These are phyloP conservation scores for Fusarium sp. DNA, from an alignment of 2,329 filamentous ascomycete genomes.

Conservation along the genomic window DNA sequence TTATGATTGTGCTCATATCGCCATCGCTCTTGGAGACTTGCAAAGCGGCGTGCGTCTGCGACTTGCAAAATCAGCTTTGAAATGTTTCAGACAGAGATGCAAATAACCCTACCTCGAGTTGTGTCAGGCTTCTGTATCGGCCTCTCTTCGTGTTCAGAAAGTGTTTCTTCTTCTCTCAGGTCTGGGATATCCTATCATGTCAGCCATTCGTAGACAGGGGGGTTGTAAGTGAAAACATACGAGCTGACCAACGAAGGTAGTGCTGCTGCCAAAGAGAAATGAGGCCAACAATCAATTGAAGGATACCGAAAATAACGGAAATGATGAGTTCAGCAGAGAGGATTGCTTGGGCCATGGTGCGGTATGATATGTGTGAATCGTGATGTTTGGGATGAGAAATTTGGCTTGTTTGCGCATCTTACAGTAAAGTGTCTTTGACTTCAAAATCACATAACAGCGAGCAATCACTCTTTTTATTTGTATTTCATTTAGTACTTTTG, in stretches of 20 bases:
- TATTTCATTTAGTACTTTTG: background rate
- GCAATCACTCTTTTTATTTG: background rate
- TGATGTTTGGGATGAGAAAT: background rate
- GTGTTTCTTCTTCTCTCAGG: background rate
- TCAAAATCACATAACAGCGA: background rate
- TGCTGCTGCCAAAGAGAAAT: background rate
- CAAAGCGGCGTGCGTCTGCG: too few relatives aligned
- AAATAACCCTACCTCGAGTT: too few relatives aligned
- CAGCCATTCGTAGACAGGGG: accelerated
- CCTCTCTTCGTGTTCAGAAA: background rate
- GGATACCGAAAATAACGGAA: background rate
- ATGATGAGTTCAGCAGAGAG: background rate
- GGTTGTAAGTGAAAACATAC: accelerated
- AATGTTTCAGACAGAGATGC: too few relatives aligned
- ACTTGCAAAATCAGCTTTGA: background rate
- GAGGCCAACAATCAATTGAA: background rate
- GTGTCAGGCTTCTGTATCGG: accelerated
- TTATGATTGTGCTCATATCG: too few relatives aligned
- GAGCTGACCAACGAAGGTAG: background rate
- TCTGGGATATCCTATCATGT: background rate
- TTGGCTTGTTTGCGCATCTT: background rate
- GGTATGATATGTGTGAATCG: background rate
- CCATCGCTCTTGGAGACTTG: too few relatives aligned
- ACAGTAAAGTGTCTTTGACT: too few relatives aligned
- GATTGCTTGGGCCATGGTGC: accelerated